Evolutionary conservation across 306 rosid species (phyloP).

Genomic region (Pyrus betulifolia): DNA sequence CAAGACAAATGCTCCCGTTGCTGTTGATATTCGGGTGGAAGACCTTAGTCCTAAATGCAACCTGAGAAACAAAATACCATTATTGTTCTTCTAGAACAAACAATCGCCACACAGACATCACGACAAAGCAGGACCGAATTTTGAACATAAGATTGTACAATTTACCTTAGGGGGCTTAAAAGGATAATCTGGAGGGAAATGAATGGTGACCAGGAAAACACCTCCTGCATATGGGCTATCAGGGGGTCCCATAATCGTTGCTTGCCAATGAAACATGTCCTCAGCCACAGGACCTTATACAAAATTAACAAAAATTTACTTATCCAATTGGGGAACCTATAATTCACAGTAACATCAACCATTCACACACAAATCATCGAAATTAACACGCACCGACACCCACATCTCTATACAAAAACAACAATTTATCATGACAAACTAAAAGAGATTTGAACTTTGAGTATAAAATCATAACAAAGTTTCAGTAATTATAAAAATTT

Average conservation of each 20-base stretch:
- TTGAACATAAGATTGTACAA: neutral
- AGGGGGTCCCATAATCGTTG: constrained; percentile 68
- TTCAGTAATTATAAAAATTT: neutral
- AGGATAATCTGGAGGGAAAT: constrained; percentile 67
- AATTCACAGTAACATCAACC: neutral
- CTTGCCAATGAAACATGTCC: constrained; percentile 77
- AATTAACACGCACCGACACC: neutral
- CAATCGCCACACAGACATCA: neutral
- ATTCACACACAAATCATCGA: neutral
- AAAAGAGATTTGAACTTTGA: too few relatives aligned
- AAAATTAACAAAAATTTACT: neutral
- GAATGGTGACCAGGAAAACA: constrained; percentile 58
- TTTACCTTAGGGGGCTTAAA: constrained; percentile 76
- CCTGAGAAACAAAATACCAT: constrained; percentile 12
- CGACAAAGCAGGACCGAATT: neutral
- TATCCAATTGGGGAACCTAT: neutral
- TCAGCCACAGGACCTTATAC: constrained; percentile 61
- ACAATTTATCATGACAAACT: neutral
- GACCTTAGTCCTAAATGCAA: constrained; percentile 77
- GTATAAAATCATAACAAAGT: neutral
- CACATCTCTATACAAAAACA: neutral
- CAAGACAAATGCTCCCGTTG: constrained; percentile 74
- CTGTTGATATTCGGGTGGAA: constrained; percentile 68
- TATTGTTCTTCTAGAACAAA: constrained; percentile 1
- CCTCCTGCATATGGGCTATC: constrained; percentile 75